Evolutionary conservation across 768 basidiomycete genomes (phyloP), one percentile per base, ranked within the genome.

Genomic region (Rhodotorula graminis): DNA sequence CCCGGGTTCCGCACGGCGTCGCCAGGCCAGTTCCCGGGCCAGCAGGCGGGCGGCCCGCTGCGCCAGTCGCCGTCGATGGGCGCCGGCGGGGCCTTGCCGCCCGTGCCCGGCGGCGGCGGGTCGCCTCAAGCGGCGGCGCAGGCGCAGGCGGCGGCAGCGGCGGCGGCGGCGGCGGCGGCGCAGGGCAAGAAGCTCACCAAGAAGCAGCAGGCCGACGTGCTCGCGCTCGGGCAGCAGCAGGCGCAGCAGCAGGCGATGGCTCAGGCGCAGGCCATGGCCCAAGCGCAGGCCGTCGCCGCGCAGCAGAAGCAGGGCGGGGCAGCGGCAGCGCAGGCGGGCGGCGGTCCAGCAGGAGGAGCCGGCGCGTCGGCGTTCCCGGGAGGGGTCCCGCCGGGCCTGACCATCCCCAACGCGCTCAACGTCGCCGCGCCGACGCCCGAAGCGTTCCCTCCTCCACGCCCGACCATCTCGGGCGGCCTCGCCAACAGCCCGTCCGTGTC

Each of bases 391-490:
- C 8, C 16, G 2, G 57, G 47, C 0, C 62, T 62, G 21, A 50
- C 60, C n/a, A 78, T 78, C 46, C 61, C 76, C 23, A 44, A 46
- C 9, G 56, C 60, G 7, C 67, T 77, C 14, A 61, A 21, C 37
- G 56, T 78, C 42, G 58, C 67, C 11, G 31, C 65, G 10, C 49
- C 71, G 40, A 31, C 37, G 14, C 29, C 77, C 40, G 73, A 76
- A 46, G n/a, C 70, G n/a, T 74, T 73, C 64, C 74, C 67, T 0
- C 27, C 72, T 11, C 53, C 75, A 7, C 58, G 78, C 16, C 78
- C 78, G 31, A 79, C 78, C 25, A 65, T 79, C 49, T 67, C 66
- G 3, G 66, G 67, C 16, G 78, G 78, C 8, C 18, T 77, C 42
- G 77, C 77, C 21, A 72, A 71, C 55, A 65, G 64, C 29, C 77